Evolutionary conservation across 202 grass and related monocot genomes (phyloP).

Genomic region (Sporobolus alterniflorus): DNA sequence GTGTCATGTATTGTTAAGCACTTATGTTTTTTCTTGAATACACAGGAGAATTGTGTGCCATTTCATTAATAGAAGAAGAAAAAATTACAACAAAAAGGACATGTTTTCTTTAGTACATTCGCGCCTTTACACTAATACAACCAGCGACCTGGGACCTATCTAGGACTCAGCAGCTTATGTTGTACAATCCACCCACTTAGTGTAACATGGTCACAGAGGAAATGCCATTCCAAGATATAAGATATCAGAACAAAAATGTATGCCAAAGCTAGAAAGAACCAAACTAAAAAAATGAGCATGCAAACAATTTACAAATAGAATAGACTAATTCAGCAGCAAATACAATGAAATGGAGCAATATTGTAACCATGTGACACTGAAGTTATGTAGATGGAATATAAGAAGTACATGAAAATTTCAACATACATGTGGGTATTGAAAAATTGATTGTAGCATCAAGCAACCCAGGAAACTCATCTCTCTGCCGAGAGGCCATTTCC

Average conservation of each 20-base stretch:
- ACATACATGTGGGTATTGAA: constrained; percentile 80
- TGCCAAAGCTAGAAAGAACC: not conserved
- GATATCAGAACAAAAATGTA: constrained; percentile 3
- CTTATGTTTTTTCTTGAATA: too few species aligned
- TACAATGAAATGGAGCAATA: constrained; percentile 11
- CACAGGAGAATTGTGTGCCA: too few species aligned
- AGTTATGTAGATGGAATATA: not conserved
- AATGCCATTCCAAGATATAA: not conserved
- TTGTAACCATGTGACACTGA: constrained; percentile 9
- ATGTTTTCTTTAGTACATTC: too few species aligned
- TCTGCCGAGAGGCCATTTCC: constrained; percentile 69
- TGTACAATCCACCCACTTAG: not conserved
- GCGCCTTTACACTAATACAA: too few species aligned
- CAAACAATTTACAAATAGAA: not conserved
- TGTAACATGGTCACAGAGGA: constrained; percentile 14
- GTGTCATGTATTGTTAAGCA: constrained; percentile 23
- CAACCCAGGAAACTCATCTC: constrained; percentile 94
- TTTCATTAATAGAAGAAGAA: too few species aligned
- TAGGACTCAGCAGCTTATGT: too few species aligned
- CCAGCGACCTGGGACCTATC: too few species aligned
- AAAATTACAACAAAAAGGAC: too few species aligned
- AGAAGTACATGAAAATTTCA: constrained; percentile 24
- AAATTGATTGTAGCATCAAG: constrained; percentile 90
- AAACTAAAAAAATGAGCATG: not conserved
- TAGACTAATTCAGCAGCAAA: constrained; percentile 6